These are phyloP conservation scores for Gracilaria vermiculophylla DNA, from an alignment of 23 red algal species.

Conservation along the genomic window DNA sequence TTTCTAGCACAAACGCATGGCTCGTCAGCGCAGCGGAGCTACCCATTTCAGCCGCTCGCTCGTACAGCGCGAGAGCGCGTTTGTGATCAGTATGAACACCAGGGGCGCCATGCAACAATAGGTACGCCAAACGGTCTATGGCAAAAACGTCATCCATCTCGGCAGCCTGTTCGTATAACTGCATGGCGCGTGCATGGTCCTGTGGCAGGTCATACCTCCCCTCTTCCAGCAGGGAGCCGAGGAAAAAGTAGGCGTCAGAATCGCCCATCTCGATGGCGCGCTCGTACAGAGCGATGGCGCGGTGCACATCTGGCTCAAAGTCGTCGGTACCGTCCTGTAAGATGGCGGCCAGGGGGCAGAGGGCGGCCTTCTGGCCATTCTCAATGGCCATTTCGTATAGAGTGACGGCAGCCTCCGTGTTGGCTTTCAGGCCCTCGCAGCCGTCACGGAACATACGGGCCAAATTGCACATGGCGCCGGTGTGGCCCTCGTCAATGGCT, in stretches of 20 bases:
- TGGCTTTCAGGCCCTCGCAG: background rate
- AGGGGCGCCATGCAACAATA: constrained; percentile 18
- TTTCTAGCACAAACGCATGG: constrained; percentile 30
- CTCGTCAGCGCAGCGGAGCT: constrained; percentile 33
- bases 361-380: constrained; percentile 22
- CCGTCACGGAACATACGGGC: constrained; percentile 44
- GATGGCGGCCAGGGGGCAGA: constrained; percentile 40
- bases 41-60: constrained; percentile 16
- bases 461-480: constrained; percentile 54
- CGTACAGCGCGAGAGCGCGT: constrained; percentile 31
- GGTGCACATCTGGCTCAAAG: background rate
- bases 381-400: constrained; percentile 55
- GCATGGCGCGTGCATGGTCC: constrained; percentile 17
- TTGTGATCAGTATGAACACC: constrained; percentile 26
- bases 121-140: constrained; percentile 40
- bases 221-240: constrained; percentile 46
- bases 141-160: constrained; percentile 40
- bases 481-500: constrained; percentile 49
- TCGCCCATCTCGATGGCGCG: constrained; percentile 46
- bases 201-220: constrained; percentile 22
- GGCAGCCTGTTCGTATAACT: constrained; percentile 32
- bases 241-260: constrained; percentile 24
- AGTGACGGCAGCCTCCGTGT: constrained; percentile 27
- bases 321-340: constrained; percentile 38
- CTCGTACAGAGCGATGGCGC: constrained; percentile 46